Evolutionary conservation across 495 filamentous ascomycete genomes (phyloP), one percentile per base, ranked within the genome.

Genomic region (Tuber indicum): DNA sequence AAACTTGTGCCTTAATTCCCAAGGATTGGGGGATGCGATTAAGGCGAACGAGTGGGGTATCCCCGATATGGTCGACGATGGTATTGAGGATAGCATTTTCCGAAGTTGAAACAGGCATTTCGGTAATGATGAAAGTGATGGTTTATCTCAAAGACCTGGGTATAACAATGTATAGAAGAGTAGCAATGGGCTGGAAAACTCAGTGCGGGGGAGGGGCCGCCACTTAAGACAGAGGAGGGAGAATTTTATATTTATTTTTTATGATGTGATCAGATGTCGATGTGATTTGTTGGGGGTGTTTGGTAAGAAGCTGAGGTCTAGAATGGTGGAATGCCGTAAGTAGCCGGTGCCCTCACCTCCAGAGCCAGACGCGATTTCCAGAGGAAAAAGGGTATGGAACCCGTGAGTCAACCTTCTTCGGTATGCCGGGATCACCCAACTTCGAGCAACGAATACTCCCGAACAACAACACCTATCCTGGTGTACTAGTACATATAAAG

Each of bases 11-110:
- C 84, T 97, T 89, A 82, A 99, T 94, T 49, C 94, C 94, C 14
- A 97, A 85, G 74, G 91, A 93, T 82, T 95, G 92, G 12, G 96
- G 96, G 78, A 99, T 89, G 82, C 90, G 91, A 86, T 98, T 98
- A 77, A 99, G 87, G 39, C 91, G 91, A 26, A 99, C 94, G 47
- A 99, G 88, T 7, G 96, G 96, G 19, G 96, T 98, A 84, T 96
- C 96, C 80, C 96, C 96, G 80, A 99, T 98, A 71, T 83, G 81
- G n/a, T 82, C 81, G 32, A 76, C 58, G 46, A 83, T 82, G 42
- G 75, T 41, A 32, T 74, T 72, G 12, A 77, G 77, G 4, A 47
- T 14, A 3, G 46, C 45, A 39, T 41, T 46, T 47, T 75, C 72
- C 12, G 58, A 72, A 41, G 78, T n/a, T 3, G 77, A 8, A 9